Evolutionary conservation across 306 rosid genomes (phyloP).

Genomic region (Quercus parvula): DNA sequence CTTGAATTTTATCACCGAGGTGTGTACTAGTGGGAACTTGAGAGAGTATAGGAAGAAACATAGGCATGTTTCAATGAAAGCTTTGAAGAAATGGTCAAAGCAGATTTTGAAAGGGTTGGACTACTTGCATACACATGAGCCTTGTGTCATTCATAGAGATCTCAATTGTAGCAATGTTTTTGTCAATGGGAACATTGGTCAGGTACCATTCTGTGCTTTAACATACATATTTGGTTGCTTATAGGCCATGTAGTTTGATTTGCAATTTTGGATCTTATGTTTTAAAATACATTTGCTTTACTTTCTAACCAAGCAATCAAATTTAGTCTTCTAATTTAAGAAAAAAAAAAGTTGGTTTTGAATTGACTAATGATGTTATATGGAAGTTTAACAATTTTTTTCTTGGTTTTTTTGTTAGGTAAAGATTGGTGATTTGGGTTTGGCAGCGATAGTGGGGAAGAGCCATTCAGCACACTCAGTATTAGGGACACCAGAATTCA

Average conservation of each 20-base stretch:
- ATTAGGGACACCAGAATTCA: conserved; percentile 86
- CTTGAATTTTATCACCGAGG: conserved; percentile 86
- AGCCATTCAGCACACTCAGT: conserved; percentile 81
- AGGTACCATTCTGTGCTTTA: conserved; percentile 37
- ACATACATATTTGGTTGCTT: background rate
- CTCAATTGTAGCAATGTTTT: conserved; percentile 93
- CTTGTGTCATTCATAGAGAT: conserved; percentile 95
- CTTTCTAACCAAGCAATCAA: background rate
- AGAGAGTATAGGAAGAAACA: conserved; percentile 90
- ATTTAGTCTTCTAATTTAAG: background rate
- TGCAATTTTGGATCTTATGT: background rate
- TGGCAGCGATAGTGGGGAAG: conserved; percentile 81
- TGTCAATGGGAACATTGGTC: conserved; percentile 86
- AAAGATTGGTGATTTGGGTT: conserved; percentile 94
- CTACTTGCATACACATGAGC: conserved; percentile 76
- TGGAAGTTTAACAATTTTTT: background rate
- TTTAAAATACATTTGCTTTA: background rate
- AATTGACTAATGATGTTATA: background rate
- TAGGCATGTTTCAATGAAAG: conserved; percentile 74
- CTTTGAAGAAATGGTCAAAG: conserved; percentile 82
- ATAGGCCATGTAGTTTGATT: no score
- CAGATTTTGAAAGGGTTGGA: conserved; percentile 77
- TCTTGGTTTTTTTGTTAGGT: conserved; percentile 37
- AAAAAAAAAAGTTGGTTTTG: background rate
- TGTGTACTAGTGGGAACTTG: conserved; percentile 83